phyloP scores from a whole-genome alignment of 177 flowering plant genomes.

The Telopea speciosissima region DNA sequence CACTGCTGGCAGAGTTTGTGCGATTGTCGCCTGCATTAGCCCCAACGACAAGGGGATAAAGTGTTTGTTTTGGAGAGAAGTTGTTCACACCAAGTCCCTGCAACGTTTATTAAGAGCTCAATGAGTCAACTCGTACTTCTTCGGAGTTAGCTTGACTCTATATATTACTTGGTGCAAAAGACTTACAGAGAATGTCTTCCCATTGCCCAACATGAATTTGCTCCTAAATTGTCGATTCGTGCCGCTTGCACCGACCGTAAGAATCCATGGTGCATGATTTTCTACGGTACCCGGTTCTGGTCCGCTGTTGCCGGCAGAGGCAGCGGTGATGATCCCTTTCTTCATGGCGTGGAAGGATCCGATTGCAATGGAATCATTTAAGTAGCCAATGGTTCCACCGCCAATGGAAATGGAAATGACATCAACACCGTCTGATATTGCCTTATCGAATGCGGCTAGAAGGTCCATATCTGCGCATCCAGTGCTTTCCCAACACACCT shows the following conservation, averaged over 20 bases:
- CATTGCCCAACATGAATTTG: slow-evolving; percentile 52
- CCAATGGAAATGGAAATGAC: slow-evolving; percentile 76
- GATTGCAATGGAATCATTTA: slow-evolving; percentile 40
- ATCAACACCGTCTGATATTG: slow-evolving; percentile 80
- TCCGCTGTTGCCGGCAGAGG: slow-evolving; percentile 75
- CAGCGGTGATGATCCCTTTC: slow-evolving; percentile 55
- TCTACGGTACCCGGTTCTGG: slow-evolving; percentile 30
- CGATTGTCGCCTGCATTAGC: slow-evolving; percentile 36
- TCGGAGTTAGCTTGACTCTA: too few species aligned
- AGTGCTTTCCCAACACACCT: slow-evolving; percentile 53
- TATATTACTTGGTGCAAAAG: too few species aligned
- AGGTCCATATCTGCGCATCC: slow-evolving; percentile 70
- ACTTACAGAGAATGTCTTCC: slow-evolving; percentile 37
- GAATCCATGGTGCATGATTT: slow-evolving; percentile 72
- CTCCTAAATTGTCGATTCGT: slow-evolving; percentile 54
- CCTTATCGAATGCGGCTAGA: slow-evolving; percentile 80
- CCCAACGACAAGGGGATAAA: slow-evolving; percentile 57
- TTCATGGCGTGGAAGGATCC: slow-evolving; percentile 76
- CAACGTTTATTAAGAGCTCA: neutral
- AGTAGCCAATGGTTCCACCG: slow-evolving; percentile 14
- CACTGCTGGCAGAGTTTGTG: slow-evolving; percentile 5
- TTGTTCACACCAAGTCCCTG: slow-evolving; percentile 60
- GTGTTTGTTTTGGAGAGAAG: slow-evolving; percentile 35
- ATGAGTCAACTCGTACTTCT: too few species aligned
- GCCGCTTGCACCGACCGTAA: slow-evolving; percentile 75